Percentiles rank a stretch among this genome's conserved stretches.
Conservation (phyloP, 2,329 filamentous ascomycete species). For the Elsinoe necatrix region DNA sequence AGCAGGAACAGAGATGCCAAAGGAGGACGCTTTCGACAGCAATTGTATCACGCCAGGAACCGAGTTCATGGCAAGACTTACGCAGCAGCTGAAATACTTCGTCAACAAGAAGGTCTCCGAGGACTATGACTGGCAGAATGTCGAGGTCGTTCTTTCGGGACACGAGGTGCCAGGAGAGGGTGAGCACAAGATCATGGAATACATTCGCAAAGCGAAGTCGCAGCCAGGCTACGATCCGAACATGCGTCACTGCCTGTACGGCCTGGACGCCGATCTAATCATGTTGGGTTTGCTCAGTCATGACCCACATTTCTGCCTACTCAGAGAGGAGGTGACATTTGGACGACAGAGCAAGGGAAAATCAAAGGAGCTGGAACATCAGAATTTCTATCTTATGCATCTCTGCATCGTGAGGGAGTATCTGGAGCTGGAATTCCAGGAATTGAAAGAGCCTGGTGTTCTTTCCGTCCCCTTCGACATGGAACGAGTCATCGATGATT, state of each 20-base stretch:
- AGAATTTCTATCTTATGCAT: slow-evolving; percentile 97
- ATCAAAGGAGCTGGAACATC: slow-evolving; percentile 93
- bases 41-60: slow-evolving; percentile 98
- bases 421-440: slow-evolving; percentile 91
- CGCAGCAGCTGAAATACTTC: slow-evolving; percentile 91
- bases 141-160: slow-evolving; percentile 90
- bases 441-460: slow-evolving; percentile 64
- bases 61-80: slow-evolving; percentile 95
- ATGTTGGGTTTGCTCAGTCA: slow-evolving; percentile 97
- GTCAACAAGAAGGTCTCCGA: slow-evolving; percentile 98
- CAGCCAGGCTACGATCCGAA: slow-evolving; percentile 90
- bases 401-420: slow-evolving; percentile 97
- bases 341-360: slow-evolving; percentile 79
- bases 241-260: slow-evolving; percentile 92
- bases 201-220: slow-evolving; percentile 94
- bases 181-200: slow-evolving; percentile 99
- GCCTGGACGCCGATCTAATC: slow-evolving; percentile 93
- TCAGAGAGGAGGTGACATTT: slow-evolving; percentile 97
- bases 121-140: slow-evolving; percentile 94
- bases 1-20: slow-evolving; percentile 86
- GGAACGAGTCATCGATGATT: slow-evolving; percentile 96
- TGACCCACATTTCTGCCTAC: slow-evolving; percentile 93
- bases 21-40: slow-evolving; percentile 93
- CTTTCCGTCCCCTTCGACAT: slow-evolving; percentile 79
- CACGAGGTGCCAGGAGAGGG: slow-evolving; percentile 97